Percentiles rank a stretch among this genome's conserved stretches.
Conservation (phyloP, 805 yeast species). For the Starmerella geochares region DNA sequence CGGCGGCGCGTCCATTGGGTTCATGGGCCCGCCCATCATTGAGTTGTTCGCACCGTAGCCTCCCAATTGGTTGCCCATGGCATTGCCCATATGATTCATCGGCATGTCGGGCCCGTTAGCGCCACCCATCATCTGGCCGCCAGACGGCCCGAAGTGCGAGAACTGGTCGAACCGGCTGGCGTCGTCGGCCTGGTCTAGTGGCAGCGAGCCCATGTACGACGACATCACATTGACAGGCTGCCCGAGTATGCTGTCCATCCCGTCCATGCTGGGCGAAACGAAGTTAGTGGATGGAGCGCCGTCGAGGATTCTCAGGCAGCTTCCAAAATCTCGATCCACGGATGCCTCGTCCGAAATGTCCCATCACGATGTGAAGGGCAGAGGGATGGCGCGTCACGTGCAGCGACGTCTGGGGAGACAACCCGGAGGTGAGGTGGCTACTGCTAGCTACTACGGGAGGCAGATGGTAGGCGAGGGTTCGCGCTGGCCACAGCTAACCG, state of each 20-base stretch:
- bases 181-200: conserved; percentile 12
- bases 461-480: too few species aligned
- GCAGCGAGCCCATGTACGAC: conserved; percentile 20
- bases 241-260: conserved; percentile 23
- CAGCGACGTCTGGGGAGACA: neutral
- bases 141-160: conserved; percentile 1
- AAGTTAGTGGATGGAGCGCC: neutral
- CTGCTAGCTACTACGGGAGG: too few species aligned
- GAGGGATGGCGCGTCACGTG: neutral
- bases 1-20: neutral
- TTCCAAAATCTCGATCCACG: conserved; percentile 1
- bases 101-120: neutral
- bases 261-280: conserved; percentile 16
- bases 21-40: conserved; percentile 6
- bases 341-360: neutral
- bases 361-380: neutral
- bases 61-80: conserved; percentile 4
- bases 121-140: conserved; percentile 2
- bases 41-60: neutral
- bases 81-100: conserved; percentile 4
- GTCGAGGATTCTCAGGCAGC: neutral
- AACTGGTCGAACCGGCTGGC: conserved; percentile 14
- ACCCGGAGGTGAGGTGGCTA: too few species aligned
- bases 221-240: conserved; percentile 22
- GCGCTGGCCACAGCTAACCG: neutral